Conservation (phyloP, 192 early-diverging fungal genomes). For the Dispira simplex region DNA sequence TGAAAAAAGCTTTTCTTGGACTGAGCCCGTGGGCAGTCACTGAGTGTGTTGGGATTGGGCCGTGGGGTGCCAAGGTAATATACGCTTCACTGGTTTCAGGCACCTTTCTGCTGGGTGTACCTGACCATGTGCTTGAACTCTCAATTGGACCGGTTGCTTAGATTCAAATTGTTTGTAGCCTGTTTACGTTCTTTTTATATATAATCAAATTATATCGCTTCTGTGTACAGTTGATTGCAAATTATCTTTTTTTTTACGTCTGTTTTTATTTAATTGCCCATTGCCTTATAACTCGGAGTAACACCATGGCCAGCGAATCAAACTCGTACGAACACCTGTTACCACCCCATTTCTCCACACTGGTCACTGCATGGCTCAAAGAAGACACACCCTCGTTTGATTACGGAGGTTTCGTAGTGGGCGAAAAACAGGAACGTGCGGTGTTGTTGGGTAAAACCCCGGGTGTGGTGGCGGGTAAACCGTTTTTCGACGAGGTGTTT, state of each 20-base stretch:
- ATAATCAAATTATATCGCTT: not conserved
- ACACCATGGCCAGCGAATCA: too few species aligned
- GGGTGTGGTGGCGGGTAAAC: conserved; percentile 84
- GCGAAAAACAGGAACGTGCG: conserved; percentile 65
- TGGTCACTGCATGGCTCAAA: conserved; percentile 69
- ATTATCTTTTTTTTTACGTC: not conserved
- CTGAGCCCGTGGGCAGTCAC: too few species aligned
- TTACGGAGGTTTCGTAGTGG: conserved; percentile 94
- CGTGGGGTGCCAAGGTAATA: too few species aligned
- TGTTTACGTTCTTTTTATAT: not conserved
- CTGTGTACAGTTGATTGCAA: not conserved
- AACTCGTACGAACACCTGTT: conserved; percentile 46
- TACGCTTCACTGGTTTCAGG: too few species aligned
- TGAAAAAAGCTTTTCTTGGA: too few species aligned
- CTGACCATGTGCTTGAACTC: too few species aligned
- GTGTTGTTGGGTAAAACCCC: conserved; percentile 75
- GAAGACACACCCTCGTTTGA: conserved; percentile 98
- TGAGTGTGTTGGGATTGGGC: too few species aligned
- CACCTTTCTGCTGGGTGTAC: too few species aligned
- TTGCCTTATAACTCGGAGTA: too few species aligned
- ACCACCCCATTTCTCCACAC: conserved; percentile 51
- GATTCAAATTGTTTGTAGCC: not conserved
- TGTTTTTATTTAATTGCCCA: not conserved
- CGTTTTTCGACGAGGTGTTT: conserved; percentile 95
- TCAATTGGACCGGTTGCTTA: not conserved